Conservation (phyloP, 805 yeast genomes). For the Hanseniaspora occidentalis region DNA sequence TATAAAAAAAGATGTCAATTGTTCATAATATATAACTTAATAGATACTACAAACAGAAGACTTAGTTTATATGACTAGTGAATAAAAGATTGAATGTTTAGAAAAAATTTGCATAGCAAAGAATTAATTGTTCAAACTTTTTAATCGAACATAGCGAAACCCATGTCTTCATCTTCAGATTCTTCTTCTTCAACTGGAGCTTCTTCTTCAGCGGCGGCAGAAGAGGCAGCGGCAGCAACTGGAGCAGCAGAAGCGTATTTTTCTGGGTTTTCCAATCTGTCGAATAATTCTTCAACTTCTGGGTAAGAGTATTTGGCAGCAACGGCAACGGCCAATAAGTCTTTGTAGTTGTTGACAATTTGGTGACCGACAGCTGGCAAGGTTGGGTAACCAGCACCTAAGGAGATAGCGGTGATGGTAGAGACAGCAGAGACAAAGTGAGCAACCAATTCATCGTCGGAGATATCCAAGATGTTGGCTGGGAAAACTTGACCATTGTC, state of each 20-base stretch:
- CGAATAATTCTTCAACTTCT: constrained; percentile 98
- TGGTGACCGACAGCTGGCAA: constrained; percentile 98
- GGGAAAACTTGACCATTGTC: constrained; percentile 98
- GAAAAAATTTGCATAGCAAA: neutral
- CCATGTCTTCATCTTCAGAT: constrained; percentile 75
- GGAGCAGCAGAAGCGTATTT: constrained; percentile 99
- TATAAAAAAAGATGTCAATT: too few species aligned
- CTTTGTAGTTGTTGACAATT: constrained; percentile 98
- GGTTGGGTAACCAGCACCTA: constrained; percentile 99
- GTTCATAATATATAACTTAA: too few species aligned
- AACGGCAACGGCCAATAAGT: constrained; percentile 92
- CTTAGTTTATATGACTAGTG: too few species aligned
- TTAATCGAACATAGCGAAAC: constrained; percentile 98
- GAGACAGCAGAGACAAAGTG: constrained; percentile 89
- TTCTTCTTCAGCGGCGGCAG: constrained; percentile 49
- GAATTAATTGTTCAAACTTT: constrained; percentile 11
- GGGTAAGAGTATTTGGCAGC: constrained; percentile 99
- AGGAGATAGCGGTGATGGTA: constrained; percentile 90
- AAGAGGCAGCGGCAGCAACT: constrained; percentile 73
- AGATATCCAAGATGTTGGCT: constrained; percentile 91
- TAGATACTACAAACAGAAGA: too few species aligned
- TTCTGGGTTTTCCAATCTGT: constrained; percentile 99
- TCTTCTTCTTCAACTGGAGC: constrained; percentile 64
- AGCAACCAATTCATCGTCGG: constrained; percentile 88
- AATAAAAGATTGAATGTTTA: neutral